These are phyloP conservation scores for Cardamine chenopodiifolia DNA, from an alignment of 345 rosid genomes.

Conservation along the genomic window DNA sequence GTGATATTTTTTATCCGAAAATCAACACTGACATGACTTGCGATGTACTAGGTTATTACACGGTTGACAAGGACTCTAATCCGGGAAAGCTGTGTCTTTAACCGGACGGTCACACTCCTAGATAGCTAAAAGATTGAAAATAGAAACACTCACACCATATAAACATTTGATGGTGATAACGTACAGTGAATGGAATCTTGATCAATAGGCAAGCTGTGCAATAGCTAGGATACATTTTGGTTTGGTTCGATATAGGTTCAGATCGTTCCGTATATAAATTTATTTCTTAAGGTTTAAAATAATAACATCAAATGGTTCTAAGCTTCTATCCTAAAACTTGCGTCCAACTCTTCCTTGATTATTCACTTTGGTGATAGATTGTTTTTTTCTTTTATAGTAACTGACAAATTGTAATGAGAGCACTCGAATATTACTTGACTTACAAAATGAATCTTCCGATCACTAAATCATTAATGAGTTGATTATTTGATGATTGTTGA, in stretches of 20 bases:
- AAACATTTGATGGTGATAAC: not conserved
- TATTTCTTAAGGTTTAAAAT: not conserved
- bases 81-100: conserved; percentile 63
- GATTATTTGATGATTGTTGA: not conserved
- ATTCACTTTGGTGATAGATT: not conserved
- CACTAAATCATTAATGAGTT: not conserved
- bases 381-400: not conserved
- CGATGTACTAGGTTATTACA: not conserved
- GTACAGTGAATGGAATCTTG: not conserved
- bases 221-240: not conserved
- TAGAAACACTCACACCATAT: not conserved
- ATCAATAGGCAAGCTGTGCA: not conserved
- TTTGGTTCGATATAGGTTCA: not conserved
- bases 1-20: not conserved
- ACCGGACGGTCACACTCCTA: conserved; percentile 63
- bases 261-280: not conserved
- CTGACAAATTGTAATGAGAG: not conserved
- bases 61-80: conserved; percentile 66
- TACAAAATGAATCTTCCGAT: not conserved
- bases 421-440: not conserved
- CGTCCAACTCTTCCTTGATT: not conserved
- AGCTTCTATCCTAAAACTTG: not conserved
- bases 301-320: not conserved
- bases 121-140: not conserved
- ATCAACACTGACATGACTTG: not conserved